Evolutionary conservation across 805 yeast species (phyloP).

Genomic region (Brettanomyces bruxellensis): DNA sequence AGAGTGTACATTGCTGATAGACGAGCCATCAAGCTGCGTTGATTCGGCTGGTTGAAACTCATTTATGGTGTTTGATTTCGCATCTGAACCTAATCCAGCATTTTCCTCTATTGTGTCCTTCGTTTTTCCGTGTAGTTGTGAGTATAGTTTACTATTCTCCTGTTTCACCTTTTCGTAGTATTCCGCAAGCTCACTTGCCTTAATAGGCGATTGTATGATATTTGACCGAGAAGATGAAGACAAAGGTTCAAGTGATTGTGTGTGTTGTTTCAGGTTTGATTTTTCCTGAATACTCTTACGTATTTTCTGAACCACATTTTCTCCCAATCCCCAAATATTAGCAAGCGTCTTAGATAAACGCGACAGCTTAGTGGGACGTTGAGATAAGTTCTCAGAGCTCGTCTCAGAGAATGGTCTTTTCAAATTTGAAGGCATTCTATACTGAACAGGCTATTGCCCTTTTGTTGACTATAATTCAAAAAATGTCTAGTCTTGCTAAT

Average conservation of each 20-base stretch:
- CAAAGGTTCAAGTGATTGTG: background rate
- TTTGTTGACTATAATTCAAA: no score
- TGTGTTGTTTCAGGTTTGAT: background rate
- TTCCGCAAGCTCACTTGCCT: constrained; percentile 19
- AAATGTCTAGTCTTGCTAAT: no score
- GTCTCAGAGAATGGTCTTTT: constrained; percentile 1
- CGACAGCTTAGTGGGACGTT: constrained; percentile 3
- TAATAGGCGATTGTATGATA: constrained; percentile 8
- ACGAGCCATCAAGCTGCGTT: constrained; percentile 4
- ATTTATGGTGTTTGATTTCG: no score
- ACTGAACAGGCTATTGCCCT: background rate
- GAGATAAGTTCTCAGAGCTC: background rate
- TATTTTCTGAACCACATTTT: background rate
- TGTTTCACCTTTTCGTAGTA: constrained; percentile 19
- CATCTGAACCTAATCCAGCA: no score
- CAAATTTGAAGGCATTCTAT: background rate
- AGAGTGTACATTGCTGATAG: background rate
- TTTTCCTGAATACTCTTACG: background rate
- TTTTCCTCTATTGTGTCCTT: no score
- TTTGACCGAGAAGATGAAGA: background rate
- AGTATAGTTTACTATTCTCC: constrained; percentile 12
- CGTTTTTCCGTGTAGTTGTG: constrained; percentile 7
- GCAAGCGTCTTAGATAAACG: constrained; percentile 4
- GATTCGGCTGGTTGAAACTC: constrained; percentile 7
- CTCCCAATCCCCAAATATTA: background rate